Evolutionary conservation across 208 protist genomes (phyloP), one percentile per base, ranked within the genome.

Genomic region (Acanthamoeba castellanii): DNA sequence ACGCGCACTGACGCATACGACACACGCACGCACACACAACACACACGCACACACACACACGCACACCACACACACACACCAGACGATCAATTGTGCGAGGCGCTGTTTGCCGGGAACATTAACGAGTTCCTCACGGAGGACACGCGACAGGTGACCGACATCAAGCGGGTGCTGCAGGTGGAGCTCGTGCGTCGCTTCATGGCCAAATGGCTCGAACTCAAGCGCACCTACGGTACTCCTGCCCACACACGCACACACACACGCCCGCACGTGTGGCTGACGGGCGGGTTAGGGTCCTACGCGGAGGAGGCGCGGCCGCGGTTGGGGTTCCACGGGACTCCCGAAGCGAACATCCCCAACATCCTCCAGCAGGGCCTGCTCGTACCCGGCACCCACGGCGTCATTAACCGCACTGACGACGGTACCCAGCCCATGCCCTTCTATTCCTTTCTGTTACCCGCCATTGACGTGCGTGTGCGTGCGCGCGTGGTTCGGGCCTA

Each of bases 311-410:
- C 68, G 13, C 68, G 68, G 68, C 68, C 68, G 68, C 13, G 68
- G 68, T 42, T 76, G 27, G 68, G 30, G 30, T 76, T 87, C 45
- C 78, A 87, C 57, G 78, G 78, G 14, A 87, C 78, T 3, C 37
- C n/a, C 42, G 7, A 27, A 18, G 27, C 8, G 20, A n/a, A 30
- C 42, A 45, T 87, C 27, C 42, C 42, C 25, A 47, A 9, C n/a
- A 87, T 87, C 37, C 14, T 57, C 37, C 25, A 9, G 27, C 22
- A 87, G 34, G 78, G 78, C 8, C 50, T 87, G 78, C 42, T 87
- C 16, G 78, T 87, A 3, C 78, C 78, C 5, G 78, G 78, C 37
- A 32, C 45, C 37, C 27, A 50, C 7, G 9, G n/a, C 42, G 78
- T 7, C 13, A 42, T 87, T 3, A 27, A 59, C 2, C 78, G 25